These are phyloP conservation scores for Citrus glauca DNA, from an alignment of 345 rosid genomes.

Conservation along the genomic window DNA sequence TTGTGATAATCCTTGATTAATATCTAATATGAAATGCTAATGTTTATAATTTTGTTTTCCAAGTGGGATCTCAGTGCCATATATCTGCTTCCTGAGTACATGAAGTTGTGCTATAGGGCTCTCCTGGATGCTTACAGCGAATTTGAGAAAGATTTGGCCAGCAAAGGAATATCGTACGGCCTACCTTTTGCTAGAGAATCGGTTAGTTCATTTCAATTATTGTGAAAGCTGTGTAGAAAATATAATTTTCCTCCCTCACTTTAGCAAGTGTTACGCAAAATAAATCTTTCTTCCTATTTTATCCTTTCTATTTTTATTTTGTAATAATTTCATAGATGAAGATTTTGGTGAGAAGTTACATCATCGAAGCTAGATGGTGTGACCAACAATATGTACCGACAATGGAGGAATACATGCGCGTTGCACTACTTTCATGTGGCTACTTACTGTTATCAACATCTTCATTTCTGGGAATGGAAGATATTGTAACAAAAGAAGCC, in stretches of 20 bases:
- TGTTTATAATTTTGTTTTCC: not conserved
- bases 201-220: slow-evolving; percentile 5
- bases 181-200: slow-evolving; percentile 21
- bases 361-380: slow-evolving; percentile 28
- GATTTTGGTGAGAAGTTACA: slow-evolving; percentile 14
- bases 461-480: slow-evolving; percentile 25
- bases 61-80: not conserved
- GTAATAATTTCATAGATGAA: slow-evolving; percentile 17
- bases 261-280: too few species aligned
- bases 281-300: too few species aligned
- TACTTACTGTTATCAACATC: slow-evolving; percentile 9
- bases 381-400: slow-evolving; percentile 16
- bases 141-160: not conserved
- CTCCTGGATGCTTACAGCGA: not conserved
- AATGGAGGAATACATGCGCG: slow-evolving; percentile 26
- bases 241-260: too few species aligned
- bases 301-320: too few species aligned
- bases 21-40: too few species aligned
- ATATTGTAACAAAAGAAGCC: slow-evolving; percentile 10
- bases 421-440: slow-evolving; percentile 6
- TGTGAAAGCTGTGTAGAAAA: too few species aligned
- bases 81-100: slow-evolving; percentile 5
- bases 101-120: slow-evolving; percentile 7
- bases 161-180: not conserved
- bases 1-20: too few species aligned